Percentiles rank a stretch among this genome's conserved stretches.
phyloP scores from a whole-genome alignment of 2,329 filamentous ascomycete species.

The Aspergillus quadricinctus region DNA sequence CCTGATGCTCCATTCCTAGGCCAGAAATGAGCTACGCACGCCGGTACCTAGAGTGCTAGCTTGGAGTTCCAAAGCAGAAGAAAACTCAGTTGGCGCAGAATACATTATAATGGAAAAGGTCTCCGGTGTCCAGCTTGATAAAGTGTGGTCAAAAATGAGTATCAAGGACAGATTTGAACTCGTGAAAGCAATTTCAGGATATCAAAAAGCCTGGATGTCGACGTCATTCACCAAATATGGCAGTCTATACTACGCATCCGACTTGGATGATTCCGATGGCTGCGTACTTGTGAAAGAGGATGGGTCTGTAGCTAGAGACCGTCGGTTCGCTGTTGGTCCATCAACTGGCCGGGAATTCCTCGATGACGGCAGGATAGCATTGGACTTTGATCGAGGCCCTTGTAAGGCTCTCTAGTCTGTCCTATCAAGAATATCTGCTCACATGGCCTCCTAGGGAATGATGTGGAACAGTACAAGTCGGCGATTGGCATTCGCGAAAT shows the following conservation, averaged over 20 bases:
- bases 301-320: conserved; percentile 15
- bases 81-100: conserved; percentile 6
- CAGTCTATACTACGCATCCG: conserved; percentile 27
- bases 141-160: conserved; percentile 27
- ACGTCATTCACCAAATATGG: conserved; percentile 23
- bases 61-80: conserved; percentile 9
- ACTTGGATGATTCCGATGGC: conserved; percentile 15
- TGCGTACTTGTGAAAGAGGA: conserved; percentile 13
- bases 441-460: conserved; percentile 4
- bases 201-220: conserved; percentile 30
- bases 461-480: conserved; percentile 25
- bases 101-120: conserved; percentile 17
- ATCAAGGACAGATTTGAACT: conserved; percentile 23
- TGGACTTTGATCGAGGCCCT: conserved; percentile 11
- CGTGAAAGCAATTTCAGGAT: conserved; percentile 22
- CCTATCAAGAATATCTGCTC: not conserved
- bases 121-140: conserved; percentile 24
- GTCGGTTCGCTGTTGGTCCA: conserved; percentile 36
- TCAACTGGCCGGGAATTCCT: conserved; percentile 28
- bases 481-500: conserved; percentile 33
- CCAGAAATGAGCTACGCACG: conserved; percentile 9
- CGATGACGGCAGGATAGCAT: conserved; percentile 26
- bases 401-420: conserved; percentile 2
- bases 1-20: conserved; percentile 12
- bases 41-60: conserved; percentile 10